Percentiles rank a stretch among this genome's conserved stretches.
phyloP scores from a whole-genome alignment of 768 basidiomycete species.

The Pulveroboletus sp. region DNA sequence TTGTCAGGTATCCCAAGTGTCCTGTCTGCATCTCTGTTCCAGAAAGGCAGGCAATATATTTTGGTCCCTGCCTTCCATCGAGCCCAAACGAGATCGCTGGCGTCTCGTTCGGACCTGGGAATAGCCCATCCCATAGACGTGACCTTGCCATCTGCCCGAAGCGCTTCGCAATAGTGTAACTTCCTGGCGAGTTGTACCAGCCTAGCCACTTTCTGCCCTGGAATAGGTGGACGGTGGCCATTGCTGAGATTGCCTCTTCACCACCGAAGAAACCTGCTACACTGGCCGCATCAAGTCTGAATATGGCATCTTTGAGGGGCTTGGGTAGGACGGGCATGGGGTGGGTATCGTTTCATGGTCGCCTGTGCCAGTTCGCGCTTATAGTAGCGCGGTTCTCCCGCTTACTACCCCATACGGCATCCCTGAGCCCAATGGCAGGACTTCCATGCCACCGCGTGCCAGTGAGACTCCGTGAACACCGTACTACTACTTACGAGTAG shows the following conservation, averaged over 20 bases:
- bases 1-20: slow-evolving; percentile 28
- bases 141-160: slow-evolving; percentile 30
- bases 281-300: slow-evolving; percentile 29
- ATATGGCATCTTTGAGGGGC: slow-evolving; percentile 8
- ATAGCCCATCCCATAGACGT: slow-evolving; percentile 31
- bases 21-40: slow-evolving; percentile 29
- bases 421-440: no score
- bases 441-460: no score
- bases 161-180: slow-evolving; percentile 31
- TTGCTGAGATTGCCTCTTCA: slow-evolving; percentile 36
- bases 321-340: slow-evolving; percentile 15
- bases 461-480: no score
- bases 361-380: not conserved
- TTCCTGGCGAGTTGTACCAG: slow-evolving; percentile 37
- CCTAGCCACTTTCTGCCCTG: slow-evolving; percentile 32
- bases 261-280: slow-evolving; percentile 37
- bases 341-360: not conserved
- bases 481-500: no score
- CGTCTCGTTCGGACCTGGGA: slow-evolving; percentile 26
- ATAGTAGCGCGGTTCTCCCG: not conserved
- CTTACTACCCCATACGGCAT: no score
- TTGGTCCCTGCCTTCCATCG: slow-evolving; percentile 27
- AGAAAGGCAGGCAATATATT: slow-evolving; percentile 24
- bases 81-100: slow-evolving; percentile 30
- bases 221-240: slow-evolving; percentile 34